Percentiles rank a stretch among this genome's conserved stretches.
These are phyloP conservation scores for Aspergillus tubingensis DNA, from an alignment of 2,329 filamentous ascomycete genomes.

Conservation along the genomic window DNA sequence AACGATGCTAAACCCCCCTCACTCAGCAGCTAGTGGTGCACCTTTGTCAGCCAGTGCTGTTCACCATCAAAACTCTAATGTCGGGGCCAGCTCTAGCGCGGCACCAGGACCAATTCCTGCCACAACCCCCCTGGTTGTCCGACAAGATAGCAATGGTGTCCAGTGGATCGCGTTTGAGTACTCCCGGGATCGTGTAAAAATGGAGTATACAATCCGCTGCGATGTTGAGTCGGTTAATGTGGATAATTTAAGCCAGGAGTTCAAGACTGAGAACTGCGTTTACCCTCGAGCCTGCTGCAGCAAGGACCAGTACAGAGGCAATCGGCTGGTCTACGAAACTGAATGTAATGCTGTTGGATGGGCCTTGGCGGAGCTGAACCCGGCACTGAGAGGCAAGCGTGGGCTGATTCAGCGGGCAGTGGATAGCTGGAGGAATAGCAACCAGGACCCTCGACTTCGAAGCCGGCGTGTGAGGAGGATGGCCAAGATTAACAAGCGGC, in stretches of 20 bases:
- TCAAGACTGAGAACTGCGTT: conserved; percentile 98
- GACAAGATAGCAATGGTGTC: conserved; percentile 93
- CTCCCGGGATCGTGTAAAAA: conserved; percentile 93
- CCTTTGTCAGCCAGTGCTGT: conserved; percentile 43
- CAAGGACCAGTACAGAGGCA: conserved; percentile 95
- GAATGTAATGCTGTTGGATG: conserved; percentile 99
- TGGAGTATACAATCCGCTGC: conserved; percentile 98
- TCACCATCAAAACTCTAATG: conserved; percentile 40
- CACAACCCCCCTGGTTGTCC: conserved; percentile 89
- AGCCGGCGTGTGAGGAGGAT: conserved; percentile 90
- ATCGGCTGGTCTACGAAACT: conserved; percentile 92
- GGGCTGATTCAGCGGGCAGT: conserved; percentile 95
- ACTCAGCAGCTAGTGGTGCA: conserved; percentile 56
- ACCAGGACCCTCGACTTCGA: conserved; percentile 87
- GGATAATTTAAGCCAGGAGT: conserved; percentile 78
- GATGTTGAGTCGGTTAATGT: conserved; percentile 96
- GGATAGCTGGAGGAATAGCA: conserved; percentile 98
- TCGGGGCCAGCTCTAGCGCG: conserved; percentile 79
- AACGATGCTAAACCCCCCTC: conserved; percentile 38
- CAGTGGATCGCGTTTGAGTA: conserved; percentile 99
- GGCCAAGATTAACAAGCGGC: conserved; percentile 92
- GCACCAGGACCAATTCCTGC: conserved; percentile 95
- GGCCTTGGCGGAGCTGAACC: conserved; percentile 91
- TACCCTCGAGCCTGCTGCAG: conserved; percentile 92
- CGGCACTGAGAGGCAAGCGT: conserved; percentile 85